Base-by-base conservation (phyloP, 2,329 filamentous ascomycete species). In the Aspergillus novofumigatus region DNA sequence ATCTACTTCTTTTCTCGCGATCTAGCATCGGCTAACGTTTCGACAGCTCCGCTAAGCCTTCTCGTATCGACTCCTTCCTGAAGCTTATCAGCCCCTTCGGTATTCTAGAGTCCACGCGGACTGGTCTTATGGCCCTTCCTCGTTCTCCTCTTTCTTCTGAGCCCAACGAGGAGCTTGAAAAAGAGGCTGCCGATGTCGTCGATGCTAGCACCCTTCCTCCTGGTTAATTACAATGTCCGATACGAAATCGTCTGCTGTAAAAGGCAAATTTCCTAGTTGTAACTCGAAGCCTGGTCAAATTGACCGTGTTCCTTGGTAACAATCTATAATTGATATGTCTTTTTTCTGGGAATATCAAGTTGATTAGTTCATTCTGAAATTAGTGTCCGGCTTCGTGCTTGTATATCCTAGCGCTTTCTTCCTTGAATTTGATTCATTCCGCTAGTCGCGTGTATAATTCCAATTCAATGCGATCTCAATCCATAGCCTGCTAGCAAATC, bases 81-180 rank as follows among this genome's bases (percentile, higher is more conserved):
- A 99, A 97, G 80, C 84, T 99, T 61, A 87, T 99, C 70, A 83
- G 86, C 56, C 93, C 93, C 11, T 99, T 97, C 73, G 94, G 94
- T 71, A 96, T 99, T 66, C 83, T 99, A 52, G 94, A 99, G 79
- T 97, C 92, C 52, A 92, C 93, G 52, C 86, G 94, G 60, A 97
- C 94, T 57, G 94, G 94, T 74, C 83, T 99, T 58, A 99, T 97
- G 93, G 94, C 94, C 50, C 82, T 99, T 64, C 94, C 94, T 57
- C 89, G 94, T 65, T 96, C 94, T 38, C 94, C 94, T 42, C 85
- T 99, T 49, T 86, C 44, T 47, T 26, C 90, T 61, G 88, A 86
- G 57, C 83, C 85, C 25, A 84, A 83, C 54, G 91, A 93, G 62
- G 85, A 91, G 59, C 73, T 86, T 10, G 82, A 88, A 64, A 96